phyloP scores from a whole-genome alignment of 2,329 filamentous ascomycete genomes.

The Elsinoe australis region DNA sequence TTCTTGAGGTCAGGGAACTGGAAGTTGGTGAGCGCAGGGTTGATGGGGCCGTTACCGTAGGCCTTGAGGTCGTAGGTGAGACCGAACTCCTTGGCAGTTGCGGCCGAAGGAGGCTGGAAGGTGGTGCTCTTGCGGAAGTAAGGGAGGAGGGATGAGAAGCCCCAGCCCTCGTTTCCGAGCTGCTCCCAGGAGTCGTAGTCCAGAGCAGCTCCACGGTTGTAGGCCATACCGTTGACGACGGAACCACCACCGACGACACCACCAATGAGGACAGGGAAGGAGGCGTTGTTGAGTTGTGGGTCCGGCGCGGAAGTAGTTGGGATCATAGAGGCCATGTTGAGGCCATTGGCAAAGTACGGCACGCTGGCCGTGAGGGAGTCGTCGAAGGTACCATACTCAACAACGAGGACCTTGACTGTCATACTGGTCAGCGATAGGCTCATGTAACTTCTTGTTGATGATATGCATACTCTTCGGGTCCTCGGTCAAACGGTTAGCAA shows the following conservation, averaged over 20 bases:
- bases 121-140: constrained; percentile 26
- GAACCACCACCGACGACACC: constrained; percentile 17
- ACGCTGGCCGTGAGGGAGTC: constrained; percentile 8
- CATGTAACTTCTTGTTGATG: too few relatives aligned
- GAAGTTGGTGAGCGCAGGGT: constrained; percentile 22
- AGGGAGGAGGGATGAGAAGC: constrained; percentile 16
- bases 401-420: constrained; percentile 19
- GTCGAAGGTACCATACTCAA: constrained; percentile 18
- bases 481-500: constrained; percentile 16
- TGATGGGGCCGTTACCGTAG: constrained; percentile 23
- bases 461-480: constrained; percentile 7
- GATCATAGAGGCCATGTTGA: constrained; percentile 14
- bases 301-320: constrained; percentile 13
- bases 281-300: constrained; percentile 17
- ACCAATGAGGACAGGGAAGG: constrained; percentile 17
- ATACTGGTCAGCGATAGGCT: constrained; percentile 16
- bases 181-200: constrained; percentile 21
- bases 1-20: constrained; percentile 23
- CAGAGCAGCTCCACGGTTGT: constrained; percentile 21
- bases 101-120: constrained; percentile 21
- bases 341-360: constrained; percentile 15
- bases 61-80: constrained; percentile 21
- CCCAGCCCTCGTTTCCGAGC: background rate
- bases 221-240: constrained; percentile 17
- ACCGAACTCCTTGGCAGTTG: constrained; percentile 21